phyloP scores from a whole-genome alignment of 495 filamentous ascomycete species.

The Letharia lupina region DNA sequence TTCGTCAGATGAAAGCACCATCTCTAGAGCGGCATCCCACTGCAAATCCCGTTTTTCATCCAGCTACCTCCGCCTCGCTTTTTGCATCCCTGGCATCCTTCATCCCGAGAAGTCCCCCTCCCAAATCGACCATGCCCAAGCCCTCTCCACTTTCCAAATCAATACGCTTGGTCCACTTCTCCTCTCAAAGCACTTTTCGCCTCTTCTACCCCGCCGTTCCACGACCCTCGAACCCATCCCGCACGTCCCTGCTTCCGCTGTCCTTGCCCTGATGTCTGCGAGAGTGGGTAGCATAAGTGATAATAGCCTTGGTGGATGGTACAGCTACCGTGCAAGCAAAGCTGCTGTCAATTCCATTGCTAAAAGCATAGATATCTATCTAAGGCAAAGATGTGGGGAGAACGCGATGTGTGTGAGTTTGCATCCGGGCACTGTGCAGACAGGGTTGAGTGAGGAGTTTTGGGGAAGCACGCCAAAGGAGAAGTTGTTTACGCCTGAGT shows the following conservation, averaged over 20 bases:
- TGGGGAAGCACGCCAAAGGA: constrained; percentile 52
- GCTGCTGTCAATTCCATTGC: constrained; percentile 60
- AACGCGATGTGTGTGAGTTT: constrained; percentile 59
- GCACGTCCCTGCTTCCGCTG: constrained; percentile 39
- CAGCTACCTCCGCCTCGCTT: constrained; percentile 52
- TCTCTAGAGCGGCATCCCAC: constrained; percentile 32
- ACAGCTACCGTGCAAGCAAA: constrained; percentile 67
- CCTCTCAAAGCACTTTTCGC: constrained; percentile 63
- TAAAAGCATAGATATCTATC: constrained; percentile 64
- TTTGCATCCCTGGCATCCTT: constrained; percentile 64
- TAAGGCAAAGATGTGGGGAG: constrained; percentile 44
- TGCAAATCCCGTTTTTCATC: constrained; percentile 26
- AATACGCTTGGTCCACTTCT: constrained; percentile 69
- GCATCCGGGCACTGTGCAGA: constrained; percentile 78
- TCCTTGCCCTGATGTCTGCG: constrained; percentile 64
- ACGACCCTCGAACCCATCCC: constrained; percentile 19
- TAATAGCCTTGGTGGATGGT: constrained; percentile 64
- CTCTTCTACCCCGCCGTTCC: constrained; percentile 52
- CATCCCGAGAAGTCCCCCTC: constrained; percentile 63
- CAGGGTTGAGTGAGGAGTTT: constrained; percentile 62
- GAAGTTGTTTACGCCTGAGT: constrained; percentile 54
- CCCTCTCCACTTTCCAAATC: constrained; percentile 54
- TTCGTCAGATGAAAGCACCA: constrained; percentile 31
- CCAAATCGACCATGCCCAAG: constrained; percentile 48
- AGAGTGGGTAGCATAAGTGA: constrained; percentile 68